Conservation (phyloP, 495 filamentous ascomycete species). For the Neurospora intermedia region DNA sequence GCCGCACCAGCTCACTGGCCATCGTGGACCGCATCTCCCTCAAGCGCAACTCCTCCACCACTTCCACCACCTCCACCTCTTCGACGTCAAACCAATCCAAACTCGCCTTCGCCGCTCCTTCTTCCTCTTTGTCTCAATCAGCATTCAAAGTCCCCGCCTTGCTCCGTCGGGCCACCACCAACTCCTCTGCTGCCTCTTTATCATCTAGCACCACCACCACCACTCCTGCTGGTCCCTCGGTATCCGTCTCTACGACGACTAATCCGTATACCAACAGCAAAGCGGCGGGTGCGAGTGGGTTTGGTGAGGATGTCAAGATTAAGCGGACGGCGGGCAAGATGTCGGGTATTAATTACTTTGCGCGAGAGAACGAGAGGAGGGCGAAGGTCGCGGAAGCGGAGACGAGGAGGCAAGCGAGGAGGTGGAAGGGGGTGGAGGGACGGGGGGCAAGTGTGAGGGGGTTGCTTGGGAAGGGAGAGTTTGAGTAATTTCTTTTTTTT, state of each 20-base stretch:
- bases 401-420: conserved; percentile 52
- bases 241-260: conserved; percentile 10
- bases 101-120: conserved; percentile 50
- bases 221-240: conserved; percentile 4
- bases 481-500: conserved; percentile 22
- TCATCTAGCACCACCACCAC: neutral
- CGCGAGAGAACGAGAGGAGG: conserved; percentile 58
- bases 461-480: conserved; percentile 40
- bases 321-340: conserved; percentile 58
- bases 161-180: conserved; percentile 67
- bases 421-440: conserved; percentile 53
- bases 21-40: conserved; percentile 77
- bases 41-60: conserved; percentile 45
- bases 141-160: conserved; percentile 64
- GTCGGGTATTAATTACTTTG: conserved; percentile 66
- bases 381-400: conserved; percentile 49
- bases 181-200: conserved; percentile 34
- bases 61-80: conserved; percentile 36
- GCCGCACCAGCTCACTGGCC: conserved; percentile 28
- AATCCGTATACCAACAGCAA: conserved; percentile 27
- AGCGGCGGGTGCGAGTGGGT: conserved; percentile 26
- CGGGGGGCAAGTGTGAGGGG: conserved; percentile 35
- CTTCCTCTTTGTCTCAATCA: conserved; percentile 5
- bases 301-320: conserved; percentile 38
- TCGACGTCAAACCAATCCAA: conserved; percentile 16